Percentiles rank a stretch among this genome's conserved stretches.
Conservation (phyloP, 176 grass and related monocot genomes). For the Oryza glaberrima region DNA sequence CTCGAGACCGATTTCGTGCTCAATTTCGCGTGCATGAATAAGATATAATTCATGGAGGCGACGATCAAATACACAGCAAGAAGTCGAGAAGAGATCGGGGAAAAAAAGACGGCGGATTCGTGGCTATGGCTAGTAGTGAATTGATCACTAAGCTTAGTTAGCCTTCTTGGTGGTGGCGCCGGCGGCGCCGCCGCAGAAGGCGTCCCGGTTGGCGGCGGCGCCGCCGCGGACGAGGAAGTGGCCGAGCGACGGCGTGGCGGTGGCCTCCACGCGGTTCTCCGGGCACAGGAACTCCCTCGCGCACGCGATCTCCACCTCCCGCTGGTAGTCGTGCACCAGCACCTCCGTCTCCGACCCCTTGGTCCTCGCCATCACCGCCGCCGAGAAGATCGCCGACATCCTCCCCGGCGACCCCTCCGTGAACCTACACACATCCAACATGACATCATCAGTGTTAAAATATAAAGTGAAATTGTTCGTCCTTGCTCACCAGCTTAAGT, state of each 20-base stretch:
- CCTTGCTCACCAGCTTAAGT: too few relatives aligned
- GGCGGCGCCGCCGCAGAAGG: constrained; percentile 55
- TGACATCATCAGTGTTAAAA: too few relatives aligned
- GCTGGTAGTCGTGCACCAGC: constrained; percentile 85
- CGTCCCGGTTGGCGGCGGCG: constrained; percentile 37
- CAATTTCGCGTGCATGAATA: neutral
- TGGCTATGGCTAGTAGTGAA: neutral
- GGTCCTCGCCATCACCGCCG: constrained; percentile 80
- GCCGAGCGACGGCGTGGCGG: constrained; percentile 50
- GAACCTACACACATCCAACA: constrained; percentile 34
- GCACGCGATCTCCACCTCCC: constrained; percentile 62
- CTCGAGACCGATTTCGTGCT: neutral
- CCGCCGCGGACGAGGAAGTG: constrained; percentile 68
- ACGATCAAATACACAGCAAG: constrained; percentile 1
- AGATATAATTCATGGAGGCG: neutral
- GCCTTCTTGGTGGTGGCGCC: constrained; percentile 11
- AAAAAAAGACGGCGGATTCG: neutral
- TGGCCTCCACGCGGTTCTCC: constrained; percentile 53
- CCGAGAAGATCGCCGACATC: constrained; percentile 83
- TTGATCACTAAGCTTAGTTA: constrained; percentile 13
- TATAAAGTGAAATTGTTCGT: too few relatives aligned
- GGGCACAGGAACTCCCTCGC: constrained; percentile 78
- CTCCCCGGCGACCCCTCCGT: constrained; percentile 61
- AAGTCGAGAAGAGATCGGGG: neutral
- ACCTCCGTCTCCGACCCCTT: constrained; percentile 60